phyloP scores from a whole-genome alignment of 768 basidiomycete species.

The Rhodotorula kratochvilovae region DNA sequence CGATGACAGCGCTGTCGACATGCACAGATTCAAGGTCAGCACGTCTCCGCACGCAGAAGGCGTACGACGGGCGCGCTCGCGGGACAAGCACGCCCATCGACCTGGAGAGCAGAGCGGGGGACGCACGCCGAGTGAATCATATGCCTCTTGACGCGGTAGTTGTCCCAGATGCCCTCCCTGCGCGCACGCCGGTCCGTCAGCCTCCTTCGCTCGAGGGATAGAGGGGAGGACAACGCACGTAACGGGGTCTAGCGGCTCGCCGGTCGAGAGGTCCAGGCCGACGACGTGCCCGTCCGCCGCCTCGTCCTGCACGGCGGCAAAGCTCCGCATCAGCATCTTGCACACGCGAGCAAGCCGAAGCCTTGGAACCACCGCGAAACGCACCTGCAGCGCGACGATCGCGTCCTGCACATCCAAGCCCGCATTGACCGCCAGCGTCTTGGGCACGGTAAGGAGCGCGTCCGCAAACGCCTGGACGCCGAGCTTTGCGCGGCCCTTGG shows the following conservation, averaged over 20 bases:
- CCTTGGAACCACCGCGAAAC: constrained; percentile 34
- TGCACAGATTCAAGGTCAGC: not conserved
- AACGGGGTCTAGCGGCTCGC: constrained; percentile 93
- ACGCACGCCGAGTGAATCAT: constrained; percentile 94
- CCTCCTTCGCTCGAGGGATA: no score
- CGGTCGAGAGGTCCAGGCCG: constrained; percentile 84
- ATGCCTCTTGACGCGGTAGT: constrained; percentile 96
- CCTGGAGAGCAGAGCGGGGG: not conserved
- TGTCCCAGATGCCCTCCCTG: constrained; percentile 90
- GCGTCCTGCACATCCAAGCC: constrained; percentile 96
- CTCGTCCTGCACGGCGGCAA: constrained; percentile 62
- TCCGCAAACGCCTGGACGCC: constrained; percentile 97
- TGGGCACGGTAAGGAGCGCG: constrained; percentile 87
- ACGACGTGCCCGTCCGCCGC: constrained; percentile 88
- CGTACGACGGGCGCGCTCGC: not conserved
- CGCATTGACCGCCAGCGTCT: constrained; percentile 91
- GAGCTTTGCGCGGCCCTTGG: constrained; percentile 93
- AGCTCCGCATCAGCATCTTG: not conserved
- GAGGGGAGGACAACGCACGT: no score
- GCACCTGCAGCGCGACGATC: constrained; percentile 81
- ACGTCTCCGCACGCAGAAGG: not conserved
- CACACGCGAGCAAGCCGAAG: no score
- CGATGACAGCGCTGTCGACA: constrained; percentile 57
- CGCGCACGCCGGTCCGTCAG: not conserved
- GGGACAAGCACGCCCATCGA: no score